A percentile compares a stretch with the other conserved stretches of the same genome.
Evolutionary conservation across 306 rosid genomes (phyloP).

Genomic region (Comarum palustre): DNA sequence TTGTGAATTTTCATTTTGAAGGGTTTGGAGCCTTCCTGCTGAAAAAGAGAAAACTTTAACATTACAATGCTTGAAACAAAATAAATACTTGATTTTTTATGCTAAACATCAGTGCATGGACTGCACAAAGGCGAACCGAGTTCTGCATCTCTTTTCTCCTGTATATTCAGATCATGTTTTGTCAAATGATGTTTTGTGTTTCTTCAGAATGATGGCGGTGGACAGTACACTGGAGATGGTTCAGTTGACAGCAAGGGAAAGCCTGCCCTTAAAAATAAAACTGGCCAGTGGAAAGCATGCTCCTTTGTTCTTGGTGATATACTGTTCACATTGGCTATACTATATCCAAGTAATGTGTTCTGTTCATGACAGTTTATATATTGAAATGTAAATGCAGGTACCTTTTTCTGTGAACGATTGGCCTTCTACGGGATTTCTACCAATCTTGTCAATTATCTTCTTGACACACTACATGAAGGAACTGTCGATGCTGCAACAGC

Average conservation of each 20-base stretch:
- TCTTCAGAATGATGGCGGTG: slow-evolving; percentile 45
- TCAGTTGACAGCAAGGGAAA: slow-evolving; percentile 64
- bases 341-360: background rate
- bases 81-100: background rate
- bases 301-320: slow-evolving; percentile 60
- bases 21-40: no score
- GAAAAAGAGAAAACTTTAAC: no score
- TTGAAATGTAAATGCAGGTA: slow-evolving; percentile 11
- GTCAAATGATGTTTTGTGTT: slow-evolving; percentile 17
- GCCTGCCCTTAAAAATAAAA: slow-evolving; percentile 52
- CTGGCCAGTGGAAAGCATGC: slow-evolving; percentile 79
- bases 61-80: background rate
- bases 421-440: slow-evolving; percentile 26
- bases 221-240: slow-evolving; percentile 57
- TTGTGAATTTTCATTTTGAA: no score
- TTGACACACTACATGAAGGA: slow-evolving; percentile 28
- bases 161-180: background rate
- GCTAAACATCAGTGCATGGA: background rate
- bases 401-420: slow-evolving; percentile 24
- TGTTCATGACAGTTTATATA: background rate
- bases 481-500: slow-evolving; percentile 34
- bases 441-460: slow-evolving; percentile 37
- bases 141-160: slow-evolving; percentile 2
- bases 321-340: background rate
- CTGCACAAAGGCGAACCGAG: background rate